Evolutionary conservation across 1,284 basidiomycete species (phyloP).

Genomic region (Peniophora sp.): DNA sequence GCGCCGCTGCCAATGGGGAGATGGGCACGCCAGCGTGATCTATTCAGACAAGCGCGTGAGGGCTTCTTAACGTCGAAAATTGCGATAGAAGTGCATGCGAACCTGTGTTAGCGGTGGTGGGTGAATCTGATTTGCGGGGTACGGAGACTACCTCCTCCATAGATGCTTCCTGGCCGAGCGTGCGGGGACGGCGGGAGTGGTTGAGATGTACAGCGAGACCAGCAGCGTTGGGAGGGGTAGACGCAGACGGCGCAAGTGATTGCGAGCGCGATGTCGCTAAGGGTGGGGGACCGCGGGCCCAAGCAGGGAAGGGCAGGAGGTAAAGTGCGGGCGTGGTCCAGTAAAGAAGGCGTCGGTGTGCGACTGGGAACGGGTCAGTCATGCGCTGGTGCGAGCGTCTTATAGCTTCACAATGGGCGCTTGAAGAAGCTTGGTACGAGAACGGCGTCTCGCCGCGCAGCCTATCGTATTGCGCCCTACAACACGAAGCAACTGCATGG

Average conservation of each 20-base stretch:
- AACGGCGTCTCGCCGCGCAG: constrained; percentile 23
- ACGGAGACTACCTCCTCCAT: constrained; percentile 71
- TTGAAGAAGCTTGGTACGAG: constrained; percentile 53
- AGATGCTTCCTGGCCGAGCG: constrained; percentile 58
- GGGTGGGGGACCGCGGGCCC: constrained; percentile 73
- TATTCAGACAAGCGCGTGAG: constrained; percentile 52
- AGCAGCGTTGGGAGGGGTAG: constrained; percentile 25
- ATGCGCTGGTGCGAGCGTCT: no score
- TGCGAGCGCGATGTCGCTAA: constrained; percentile 64
- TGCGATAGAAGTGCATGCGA: background rate
- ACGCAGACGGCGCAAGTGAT: constrained; percentile 52
- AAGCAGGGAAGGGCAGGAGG: no score
- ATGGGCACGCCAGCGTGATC: constrained; percentile 60
- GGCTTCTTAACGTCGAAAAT: constrained; percentile 28
- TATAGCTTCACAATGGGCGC: constrained; percentile 22
- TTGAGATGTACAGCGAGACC: constrained; percentile 24
- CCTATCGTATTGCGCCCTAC: no score
- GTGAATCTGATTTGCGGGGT: constrained; percentile 45
- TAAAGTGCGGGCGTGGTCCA: no score
- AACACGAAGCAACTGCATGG: no score
- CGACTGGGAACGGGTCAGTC: no score
- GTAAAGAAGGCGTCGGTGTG: no score
- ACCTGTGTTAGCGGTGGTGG: constrained; percentile 60
- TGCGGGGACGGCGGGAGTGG: constrained; percentile 66
- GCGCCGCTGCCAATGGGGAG: constrained; percentile 58